Evolutionary conservation across 179 eudicot genomes (phyloP).

Genomic region (Beta macrorhiza): DNA sequence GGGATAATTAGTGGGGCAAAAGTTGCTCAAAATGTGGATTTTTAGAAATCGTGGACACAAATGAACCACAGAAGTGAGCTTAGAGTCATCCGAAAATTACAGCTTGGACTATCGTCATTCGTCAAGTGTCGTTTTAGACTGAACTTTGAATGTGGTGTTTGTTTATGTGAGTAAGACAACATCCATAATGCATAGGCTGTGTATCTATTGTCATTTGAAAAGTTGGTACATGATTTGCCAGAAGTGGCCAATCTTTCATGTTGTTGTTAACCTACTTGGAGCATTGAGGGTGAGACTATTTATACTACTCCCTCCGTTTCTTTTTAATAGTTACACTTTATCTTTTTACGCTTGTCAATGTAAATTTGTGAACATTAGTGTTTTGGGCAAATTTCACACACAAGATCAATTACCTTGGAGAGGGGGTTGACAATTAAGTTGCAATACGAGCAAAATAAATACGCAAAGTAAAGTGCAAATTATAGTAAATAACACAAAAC

Average conservation of each 20-base stretch:
- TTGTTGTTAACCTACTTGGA: not conserved
- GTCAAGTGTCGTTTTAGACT: constrained; percentile 11
- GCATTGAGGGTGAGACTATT: too few species aligned
- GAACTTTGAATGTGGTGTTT: not conserved
- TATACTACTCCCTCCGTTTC: too few species aligned
- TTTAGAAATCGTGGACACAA: constrained; percentile 10
- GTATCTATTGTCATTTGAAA: not conserved
- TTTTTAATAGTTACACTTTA: too few species aligned
- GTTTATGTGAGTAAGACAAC: not conserved
- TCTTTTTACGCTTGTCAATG: too few species aligned
- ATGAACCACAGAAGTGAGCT: constrained; percentile 25
- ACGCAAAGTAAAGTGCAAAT: too few species aligned
- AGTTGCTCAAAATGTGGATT: constrained; percentile 17
- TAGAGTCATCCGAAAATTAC: not conserved
- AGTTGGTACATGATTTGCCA: not conserved
- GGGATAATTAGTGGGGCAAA: constrained; percentile 20
- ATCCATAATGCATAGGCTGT: not conserved
- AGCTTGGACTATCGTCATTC: not conserved
- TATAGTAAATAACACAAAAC: too few species aligned
- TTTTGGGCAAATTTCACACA: too few species aligned
- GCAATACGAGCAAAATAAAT: too few species aligned
- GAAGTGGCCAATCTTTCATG: not conserved
- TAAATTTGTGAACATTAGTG: too few species aligned
- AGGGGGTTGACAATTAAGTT: too few species aligned
- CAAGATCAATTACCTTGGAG: too few species aligned